Conservation (phyloP, 352 stramenopile genomes). For the Albugo candida region DNA sequence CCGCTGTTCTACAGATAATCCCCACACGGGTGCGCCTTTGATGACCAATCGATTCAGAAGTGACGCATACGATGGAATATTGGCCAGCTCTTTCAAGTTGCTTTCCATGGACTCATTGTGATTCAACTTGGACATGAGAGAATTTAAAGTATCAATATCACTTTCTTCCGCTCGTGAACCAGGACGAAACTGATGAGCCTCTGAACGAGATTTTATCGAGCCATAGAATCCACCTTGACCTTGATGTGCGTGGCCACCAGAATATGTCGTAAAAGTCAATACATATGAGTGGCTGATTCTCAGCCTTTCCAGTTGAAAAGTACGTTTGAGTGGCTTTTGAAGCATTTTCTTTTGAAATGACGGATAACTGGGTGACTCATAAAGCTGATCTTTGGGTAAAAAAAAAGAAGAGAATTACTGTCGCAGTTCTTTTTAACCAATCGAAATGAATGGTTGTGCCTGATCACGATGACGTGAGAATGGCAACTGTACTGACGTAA, state of each 20-base stretch:
- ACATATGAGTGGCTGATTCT: background rate
- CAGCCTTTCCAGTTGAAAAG: too few relatives aligned
- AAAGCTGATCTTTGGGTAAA: too few relatives aligned
- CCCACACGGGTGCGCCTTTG: constrained; percentile 52
- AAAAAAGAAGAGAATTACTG: too few relatives aligned
- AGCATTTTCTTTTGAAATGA: too few relatives aligned
- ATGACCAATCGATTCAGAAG: constrained; percentile 47
- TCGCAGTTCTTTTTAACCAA: too few relatives aligned
- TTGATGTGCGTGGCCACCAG: constrained; percentile 69
- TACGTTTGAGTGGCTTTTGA: too few relatives aligned
- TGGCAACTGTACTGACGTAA: too few relatives aligned
- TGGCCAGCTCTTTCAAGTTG: constrained; percentile 21
- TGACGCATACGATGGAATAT: constrained; percentile 16
- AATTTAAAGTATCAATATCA: constrained; percentile 31
- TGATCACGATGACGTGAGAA: too few relatives aligned
- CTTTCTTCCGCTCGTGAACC: constrained; percentile 39
- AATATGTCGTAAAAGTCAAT: constrained; percentile 58
- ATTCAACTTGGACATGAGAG: constrained; percentile 35
- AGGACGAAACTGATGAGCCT: constrained; percentile 35
- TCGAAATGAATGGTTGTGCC: too few relatives aligned
- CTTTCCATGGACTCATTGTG: constrained; percentile 17
- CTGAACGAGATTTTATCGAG: constrained; percentile 56
- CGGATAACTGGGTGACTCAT: too few relatives aligned
- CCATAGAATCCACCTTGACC: constrained; percentile 84
- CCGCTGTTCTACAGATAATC: constrained; percentile 45